Base-by-base conservation (phyloP, 352 stramenopile species). In the Pythium guiyangense region DNA sequence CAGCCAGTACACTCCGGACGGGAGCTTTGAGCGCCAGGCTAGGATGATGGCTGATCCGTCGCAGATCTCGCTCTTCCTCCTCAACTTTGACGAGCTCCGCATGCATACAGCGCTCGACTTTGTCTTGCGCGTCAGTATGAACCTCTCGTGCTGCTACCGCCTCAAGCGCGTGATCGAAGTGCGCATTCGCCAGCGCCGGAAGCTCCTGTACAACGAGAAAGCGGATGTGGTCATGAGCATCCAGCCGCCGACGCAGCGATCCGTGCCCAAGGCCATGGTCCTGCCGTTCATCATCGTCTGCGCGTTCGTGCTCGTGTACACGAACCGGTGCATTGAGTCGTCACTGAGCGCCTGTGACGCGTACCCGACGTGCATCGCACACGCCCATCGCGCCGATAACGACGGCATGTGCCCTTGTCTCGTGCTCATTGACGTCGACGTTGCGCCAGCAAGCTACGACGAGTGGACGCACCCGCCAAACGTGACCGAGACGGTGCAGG, bases 21-120 rank as follows among this genome's bases (percentile, higher is more conserved):
- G 63, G 26, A 66, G 53, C 45, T 75, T 80, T 8, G 71, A 80
- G 48, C 62, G 59, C 4, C 66, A 67, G 14, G 63, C 61, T 3
- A 58, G 69, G 0, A 18, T 77, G 12, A 71, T 70, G 39, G 61
- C 69, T 2, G 61, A 77, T 45, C 69, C 66, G 5, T 55, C 63
- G 0, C 57, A 80, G 59, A 62, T 71, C 17, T 59, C 66, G 14
- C 52, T 75, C 14, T 74, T 75, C 29, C 57, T 59, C 5, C 43
- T 65, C 2, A 66, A 63, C 27, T 67, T 77, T 37, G 62, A 77
- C 34, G 69, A 60, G 18, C 63, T 77, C 0, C 62, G 63, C 25
- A 54, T 73, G 20, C 42, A 64, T 37, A 66, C 66, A 1, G 29
- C 22, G 6, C n/a, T 67, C 8, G 47, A 70, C 26, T 59, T 73